Percentiles rank a stretch among this genome's conserved stretches.
These are phyloP conservation scores for Huiozyma sinensis DNA, from an alignment of 805 yeast genomes.

Conservation along the genomic window DNA sequence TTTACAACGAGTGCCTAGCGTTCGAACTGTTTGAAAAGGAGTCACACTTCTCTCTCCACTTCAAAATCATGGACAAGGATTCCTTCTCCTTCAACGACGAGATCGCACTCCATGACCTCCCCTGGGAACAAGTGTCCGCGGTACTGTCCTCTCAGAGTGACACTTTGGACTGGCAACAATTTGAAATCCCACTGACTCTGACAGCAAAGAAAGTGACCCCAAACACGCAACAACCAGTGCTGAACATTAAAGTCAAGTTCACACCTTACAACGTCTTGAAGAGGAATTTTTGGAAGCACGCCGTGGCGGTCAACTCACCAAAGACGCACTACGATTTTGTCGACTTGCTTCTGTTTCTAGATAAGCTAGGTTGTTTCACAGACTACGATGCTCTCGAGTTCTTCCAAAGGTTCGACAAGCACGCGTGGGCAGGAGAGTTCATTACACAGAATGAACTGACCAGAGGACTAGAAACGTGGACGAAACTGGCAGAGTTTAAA, in stretches of 20 bases:
- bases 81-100: constrained; percentile 72
- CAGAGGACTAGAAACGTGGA: constrained; percentile 36
- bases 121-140: constrained; percentile 26
- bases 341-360: constrained; percentile 57
- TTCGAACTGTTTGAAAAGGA: constrained; percentile 69
- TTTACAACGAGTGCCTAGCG: constrained; percentile 68
- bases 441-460: constrained; percentile 37
- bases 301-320: constrained; percentile 35
- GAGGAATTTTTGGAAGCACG: constrained; percentile 56
- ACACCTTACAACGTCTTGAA: constrained; percentile 56
- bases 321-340: constrained; percentile 37
- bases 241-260: constrained; percentile 53
- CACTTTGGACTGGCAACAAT: constrained; percentile 13
- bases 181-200: constrained; percentile 30
- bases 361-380: constrained; percentile 34
- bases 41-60: constrained; percentile 49
- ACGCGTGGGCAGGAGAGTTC: constrained; percentile 45
- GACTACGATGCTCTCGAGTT: constrained; percentile 46
- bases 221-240: constrained; percentile 30
- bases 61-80: constrained; percentile 78
- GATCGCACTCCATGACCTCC: constrained; percentile 56
- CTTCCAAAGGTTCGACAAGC: constrained; percentile 35
- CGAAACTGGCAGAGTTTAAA: constrained; percentile 26
- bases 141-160: neutral
- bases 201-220: constrained; percentile 4